phyloP scores from a whole-genome alignment of 192 early-diverging fungal genomes.

The Dissophora ornata region DNA sequence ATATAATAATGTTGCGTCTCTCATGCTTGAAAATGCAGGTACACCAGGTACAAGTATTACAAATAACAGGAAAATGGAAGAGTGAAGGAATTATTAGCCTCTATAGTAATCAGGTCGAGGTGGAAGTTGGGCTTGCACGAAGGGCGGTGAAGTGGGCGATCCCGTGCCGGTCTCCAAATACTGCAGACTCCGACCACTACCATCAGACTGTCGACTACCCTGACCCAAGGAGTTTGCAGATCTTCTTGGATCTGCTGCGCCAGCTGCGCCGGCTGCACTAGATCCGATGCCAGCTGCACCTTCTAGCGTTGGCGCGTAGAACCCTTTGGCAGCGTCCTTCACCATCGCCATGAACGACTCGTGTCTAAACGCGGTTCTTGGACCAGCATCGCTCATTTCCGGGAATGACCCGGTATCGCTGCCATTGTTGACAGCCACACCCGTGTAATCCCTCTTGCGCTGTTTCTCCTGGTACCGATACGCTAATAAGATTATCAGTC shows the following conservation, averaged over 20 bases:
- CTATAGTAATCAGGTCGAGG: too few species aligned
- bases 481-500: constrained; percentile 13
- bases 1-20: too few species aligned
- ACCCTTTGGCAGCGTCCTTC: constrained; percentile 48
- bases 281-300: too few species aligned
- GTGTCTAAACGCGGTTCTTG: constrained; percentile 41
- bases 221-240: too few species aligned
- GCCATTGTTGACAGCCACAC: background rate
- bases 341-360: constrained; percentile 52
- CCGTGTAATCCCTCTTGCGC: background rate
- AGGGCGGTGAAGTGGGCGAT: background rate
- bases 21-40: too few species aligned
- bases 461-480: constrained; percentile 17
- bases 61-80: too few species aligned
- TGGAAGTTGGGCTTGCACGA: background rate
- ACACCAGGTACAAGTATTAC: too few species aligned
- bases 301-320: constrained; percentile 34
- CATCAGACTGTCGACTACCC: too few species aligned
- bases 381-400: constrained; percentile 9
- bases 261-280: background rate
- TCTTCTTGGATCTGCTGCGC: too few species aligned
- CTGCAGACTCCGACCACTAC: constrained; percentile 2
- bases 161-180: constrained; percentile 1
- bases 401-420: background rate
- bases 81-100: too few species aligned